Percentiles rank a stretch among this genome's conserved stretches.
Evolutionary conservation across 768 basidiomycete species (phyloP).

Genomic region (Pluteus cervinus): DNA sequence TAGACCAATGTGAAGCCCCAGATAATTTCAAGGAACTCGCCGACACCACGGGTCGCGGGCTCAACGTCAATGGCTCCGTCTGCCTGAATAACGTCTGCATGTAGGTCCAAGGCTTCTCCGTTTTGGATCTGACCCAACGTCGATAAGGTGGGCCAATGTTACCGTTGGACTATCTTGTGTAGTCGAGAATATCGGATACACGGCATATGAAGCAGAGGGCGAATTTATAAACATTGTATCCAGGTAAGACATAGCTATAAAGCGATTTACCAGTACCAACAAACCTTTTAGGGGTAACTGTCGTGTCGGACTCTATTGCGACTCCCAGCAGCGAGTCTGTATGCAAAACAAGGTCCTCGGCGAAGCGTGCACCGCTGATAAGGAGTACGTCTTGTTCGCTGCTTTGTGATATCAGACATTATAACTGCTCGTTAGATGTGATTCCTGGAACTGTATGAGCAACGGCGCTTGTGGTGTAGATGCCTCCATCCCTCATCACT

Average conservation of each 20-base stretch:
- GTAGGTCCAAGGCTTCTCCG: conserved; percentile 35
- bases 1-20: conserved; percentile 76
- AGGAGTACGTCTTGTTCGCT: conserved; percentile 32
- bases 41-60: conserved; percentile 59
- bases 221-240: conserved; percentile 80
- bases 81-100: conserved; percentile 83
- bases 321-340: conserved; percentile 53
- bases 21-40: conserved; percentile 57
- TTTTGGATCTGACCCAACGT: conserved; percentile 3
- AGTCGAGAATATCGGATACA: conserved; percentile 77
- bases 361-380: conserved; percentile 47
- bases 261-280: not conserved
- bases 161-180: conserved; percentile 58
- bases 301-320: conserved; percentile 68
- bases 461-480: conserved; percentile 56
- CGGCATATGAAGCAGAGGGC: conserved; percentile 50
- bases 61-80: conserved; percentile 76
- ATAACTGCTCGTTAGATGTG: conserved; percentile 42
- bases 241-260: conserved; percentile 39
- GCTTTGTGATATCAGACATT: not conserved
- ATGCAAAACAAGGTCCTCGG: conserved; percentile 51
- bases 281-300: conserved; percentile 57
- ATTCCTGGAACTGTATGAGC: conserved; percentile 66
- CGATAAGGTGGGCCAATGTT: conserved; percentile 68
- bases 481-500: conserved; percentile 55